Evolutionary conservation across 2,329 filamentous ascomycete species (phyloP).

Genomic region (Aspergillus neotritici): DNA sequence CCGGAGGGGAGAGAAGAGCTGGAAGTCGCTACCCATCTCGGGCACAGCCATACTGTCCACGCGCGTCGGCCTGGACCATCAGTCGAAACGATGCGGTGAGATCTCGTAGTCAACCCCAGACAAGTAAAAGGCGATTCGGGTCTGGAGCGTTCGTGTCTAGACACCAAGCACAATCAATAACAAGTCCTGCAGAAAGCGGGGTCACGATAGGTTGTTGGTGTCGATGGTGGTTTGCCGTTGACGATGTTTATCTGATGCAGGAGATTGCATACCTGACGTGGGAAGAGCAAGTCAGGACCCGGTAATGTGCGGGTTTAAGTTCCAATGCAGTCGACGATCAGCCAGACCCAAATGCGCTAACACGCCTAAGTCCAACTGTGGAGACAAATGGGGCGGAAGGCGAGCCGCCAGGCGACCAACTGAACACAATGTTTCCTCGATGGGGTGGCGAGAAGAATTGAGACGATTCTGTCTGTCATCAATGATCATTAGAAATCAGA

Average conservation of each 20-base stretch:
- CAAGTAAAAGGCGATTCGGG: too few species aligned
- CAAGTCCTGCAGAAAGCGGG: too few species aligned
- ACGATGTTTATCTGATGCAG: background rate
- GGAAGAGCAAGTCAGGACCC: background rate
- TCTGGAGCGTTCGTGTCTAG: too few species aligned
- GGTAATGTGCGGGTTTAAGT: conserved; percentile 10
- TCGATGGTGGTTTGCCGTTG: background rate
- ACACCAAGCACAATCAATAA: too few species aligned
- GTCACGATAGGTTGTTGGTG: background rate
- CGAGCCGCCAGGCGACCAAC: too few species aligned
- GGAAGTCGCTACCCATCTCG: conserved; percentile 30
- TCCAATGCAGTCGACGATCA: conserved; percentile 13
- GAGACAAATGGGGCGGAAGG: conserved; percentile 6
- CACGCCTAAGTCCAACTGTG: conserved; percentile 11
- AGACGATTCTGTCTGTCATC: background rate
- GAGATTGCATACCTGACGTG: conserved; percentile 6
- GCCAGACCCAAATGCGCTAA: conserved; percentile 12
- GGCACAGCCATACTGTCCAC: conserved; percentile 18
- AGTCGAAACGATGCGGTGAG: background rate
- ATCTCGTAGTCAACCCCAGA: too few species aligned
- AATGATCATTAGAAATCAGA: background rate
- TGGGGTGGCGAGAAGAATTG: background rate
- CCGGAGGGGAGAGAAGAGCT: conserved; percentile 27
- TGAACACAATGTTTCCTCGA: too few species aligned
- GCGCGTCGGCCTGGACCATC: conserved; percentile 16